Conservation (phyloP, 495 filamentous ascomycete species). For the Neurospora sp. region DNA sequence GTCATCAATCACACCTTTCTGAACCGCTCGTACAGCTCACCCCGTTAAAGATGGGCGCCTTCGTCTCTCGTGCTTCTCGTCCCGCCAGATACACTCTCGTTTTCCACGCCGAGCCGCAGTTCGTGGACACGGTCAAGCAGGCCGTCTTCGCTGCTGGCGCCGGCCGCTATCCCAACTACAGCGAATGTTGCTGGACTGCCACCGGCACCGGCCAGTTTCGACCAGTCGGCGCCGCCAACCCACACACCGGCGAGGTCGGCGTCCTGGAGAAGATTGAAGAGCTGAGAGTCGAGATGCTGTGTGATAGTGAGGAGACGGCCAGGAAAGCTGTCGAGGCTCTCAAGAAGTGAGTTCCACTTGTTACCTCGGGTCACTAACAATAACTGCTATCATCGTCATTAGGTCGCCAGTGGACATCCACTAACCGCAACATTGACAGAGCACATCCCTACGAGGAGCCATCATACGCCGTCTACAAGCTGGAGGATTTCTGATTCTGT, state of each 20-base stretch:
- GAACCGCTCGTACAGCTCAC: neutral
- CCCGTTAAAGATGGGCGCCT: neutral
- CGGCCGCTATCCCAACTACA: conserved; percentile 53
- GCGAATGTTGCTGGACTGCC: conserved; percentile 46
- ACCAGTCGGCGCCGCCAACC: conserved; percentile 41
- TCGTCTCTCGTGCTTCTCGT: neutral
- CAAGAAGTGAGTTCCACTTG: conserved; percentile 40
- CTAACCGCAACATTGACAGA: conserved; percentile 19
- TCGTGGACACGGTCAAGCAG: conserved; percentile 41
- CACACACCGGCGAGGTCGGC: conserved; percentile 44
- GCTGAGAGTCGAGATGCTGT: conserved; percentile 44
- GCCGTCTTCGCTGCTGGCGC: conserved; percentile 57
- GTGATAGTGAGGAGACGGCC: conserved; percentile 33
- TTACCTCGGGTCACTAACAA: neutral
- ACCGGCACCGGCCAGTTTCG: conserved; percentile 49
- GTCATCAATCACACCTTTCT: neutral
- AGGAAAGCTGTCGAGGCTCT: conserved; percentile 44
- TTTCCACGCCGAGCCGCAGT: conserved; percentile 44
- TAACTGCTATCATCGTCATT: neutral
- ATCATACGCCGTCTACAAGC: conserved; percentile 61
- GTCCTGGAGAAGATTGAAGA: conserved; percentile 41
- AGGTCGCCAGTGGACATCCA: neutral
- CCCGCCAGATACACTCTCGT: conserved; percentile 31
- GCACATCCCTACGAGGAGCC: conserved; percentile 74
- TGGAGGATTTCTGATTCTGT: conserved; percentile 52